Base-by-base conservation (phyloP, 2,329 filamentous ascomycete species). In the Sclerotinia trifoliorum region DNA sequence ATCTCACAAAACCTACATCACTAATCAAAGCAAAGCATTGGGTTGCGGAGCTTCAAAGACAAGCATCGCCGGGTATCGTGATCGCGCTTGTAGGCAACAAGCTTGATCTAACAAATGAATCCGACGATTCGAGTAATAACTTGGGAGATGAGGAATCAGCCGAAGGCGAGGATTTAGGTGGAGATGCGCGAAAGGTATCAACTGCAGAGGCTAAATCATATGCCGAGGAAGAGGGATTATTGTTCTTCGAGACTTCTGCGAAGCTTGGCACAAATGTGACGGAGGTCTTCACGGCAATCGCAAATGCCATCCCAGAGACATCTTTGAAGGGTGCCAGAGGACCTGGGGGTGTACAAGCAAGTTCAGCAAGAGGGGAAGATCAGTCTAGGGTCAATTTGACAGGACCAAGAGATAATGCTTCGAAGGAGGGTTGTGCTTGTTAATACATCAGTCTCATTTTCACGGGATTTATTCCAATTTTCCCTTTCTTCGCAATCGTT, bases 21-120 rank as follows among this genome's bases (percentile, higher is more conserved):
- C 89, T 99, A 74, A 88, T 93, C 80, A 98, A 99, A 83, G 95
- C 95, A 65, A 96, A 96, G 82, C 94, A 98, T 84, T 99, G 94
- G 94, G 94, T 99, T 67, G 94, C 94, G 68, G 94, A 99, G 81
- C 86, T 99, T 68, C 94, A 98, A 83, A 89, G 94, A 77, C 95
- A 99, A 81, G 95, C 95, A 1, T 95, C 91, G 15, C 94, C 94
- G 2, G 94, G 94, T 35, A 98, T 99, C 75, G 94, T 98, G 69
- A 98, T 99, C 77, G 93, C 94, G 66, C 87, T 99, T 56, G 95
- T 98, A 49, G 94, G 94, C 77, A 99, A 99, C 86, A 97, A 97
- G 84, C 85, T 95, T 71, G 94, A 99, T 84, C 84, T 99, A 76
- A 92, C 91, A 63, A 88, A 84, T 75, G 88, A 89, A 72, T 74